Evolutionary conservation across 352 stramenopile genomes (phyloP), one percentile per base, ranked within the genome.

Genomic region (Peronospora farinosa): DNA sequence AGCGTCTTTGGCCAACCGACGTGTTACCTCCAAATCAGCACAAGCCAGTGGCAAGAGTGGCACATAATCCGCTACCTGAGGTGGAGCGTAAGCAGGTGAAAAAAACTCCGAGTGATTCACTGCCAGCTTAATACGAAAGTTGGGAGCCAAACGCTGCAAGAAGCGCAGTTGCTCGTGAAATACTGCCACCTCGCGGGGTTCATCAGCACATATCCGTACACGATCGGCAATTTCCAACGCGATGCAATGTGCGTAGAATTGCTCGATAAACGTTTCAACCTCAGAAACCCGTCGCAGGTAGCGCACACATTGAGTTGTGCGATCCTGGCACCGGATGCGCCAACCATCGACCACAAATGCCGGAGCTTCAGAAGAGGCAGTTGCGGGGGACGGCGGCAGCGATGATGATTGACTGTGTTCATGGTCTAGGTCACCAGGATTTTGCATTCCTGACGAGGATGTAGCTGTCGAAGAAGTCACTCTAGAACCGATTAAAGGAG

Each of bases 21-120:
- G 44, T 1, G 79, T 90, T n/a, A 81, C 58, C 4, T 84, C 65
- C 5, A 83, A 30, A 40, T 90, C 79, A 28, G 65, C 71, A 58
- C 77, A 88, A 23, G 76, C 74, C 10, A 90, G 48, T 9, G 79
- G 79, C 33, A 90, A 49, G 16, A 88, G 63, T 16, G 79, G 79
- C 40, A 90, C 79, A 31, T 79, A 78, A 52, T 88, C 79, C 7
- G 85, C 67, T 21, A 90, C 74, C 51, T 88, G 72, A 21, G 70
- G 63, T 19, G 77, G 77, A 21, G 75, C 60, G 27, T 78, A 83
- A 33, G 63, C 60, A 38, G 54, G 47, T 19, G 62, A 67, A 32
- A 90, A 66, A 36, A 90, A 90, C 33, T 84, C 79, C 7, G 84
- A 58, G 40, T 86, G 72, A 38, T 90, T 88, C 21, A 90, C 68